phyloP scores from a whole-genome alignment of 2,329 filamentous ascomycete species.

The Talaromyces amestolkiae region DNA sequence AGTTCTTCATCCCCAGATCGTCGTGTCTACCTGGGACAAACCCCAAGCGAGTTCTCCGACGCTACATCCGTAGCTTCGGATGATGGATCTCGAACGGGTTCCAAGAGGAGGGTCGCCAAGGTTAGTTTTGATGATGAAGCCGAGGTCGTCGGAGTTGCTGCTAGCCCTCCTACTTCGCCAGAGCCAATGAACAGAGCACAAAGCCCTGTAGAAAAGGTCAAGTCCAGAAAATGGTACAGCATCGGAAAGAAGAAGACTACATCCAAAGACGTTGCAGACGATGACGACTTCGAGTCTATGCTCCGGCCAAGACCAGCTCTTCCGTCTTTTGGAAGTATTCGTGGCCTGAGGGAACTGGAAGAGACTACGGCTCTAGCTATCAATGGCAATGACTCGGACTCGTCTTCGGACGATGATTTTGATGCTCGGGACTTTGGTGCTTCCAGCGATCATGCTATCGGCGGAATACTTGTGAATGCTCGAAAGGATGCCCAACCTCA shows the following conservation, averaged over 20 bases:
- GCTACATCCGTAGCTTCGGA: constrained; percentile 51
- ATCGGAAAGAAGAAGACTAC: constrained; percentile 34
- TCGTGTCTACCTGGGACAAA: constrained; percentile 27
- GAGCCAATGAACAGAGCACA: constrained; percentile 34
- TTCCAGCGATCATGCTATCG: constrained; percentile 55
- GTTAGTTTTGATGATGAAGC: constrained; percentile 69
- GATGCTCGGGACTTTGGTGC: constrained; percentile 27
- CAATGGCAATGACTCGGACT: constrained; percentile 31
- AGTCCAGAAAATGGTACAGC: constrained; percentile 38
- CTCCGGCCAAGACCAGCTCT: constrained; percentile 59
- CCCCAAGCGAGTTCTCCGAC: constrained; percentile 57
- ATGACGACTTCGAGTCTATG: constrained; percentile 55
- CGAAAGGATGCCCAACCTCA: constrained; percentile 10
- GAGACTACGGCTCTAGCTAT: constrained; percentile 21
- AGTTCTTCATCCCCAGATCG: constrained; percentile 47
- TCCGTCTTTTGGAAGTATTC: constrained; percentile 63
- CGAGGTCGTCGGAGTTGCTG: constrained; percentile 47
- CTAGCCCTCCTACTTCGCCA: constrained; percentile 42
- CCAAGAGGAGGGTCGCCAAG: constrained; percentile 54
- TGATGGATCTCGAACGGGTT: constrained; percentile 39
- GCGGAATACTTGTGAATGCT: constrained; percentile 48
- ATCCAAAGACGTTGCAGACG: constrained; percentile 29
- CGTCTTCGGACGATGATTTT: constrained; percentile 49
- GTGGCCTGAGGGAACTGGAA: constrained; percentile 39
- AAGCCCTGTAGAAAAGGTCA: constrained; percentile 36